Base-by-base conservation (phyloP, 805 yeast species). In the Candida taoyuanica region DNA sequence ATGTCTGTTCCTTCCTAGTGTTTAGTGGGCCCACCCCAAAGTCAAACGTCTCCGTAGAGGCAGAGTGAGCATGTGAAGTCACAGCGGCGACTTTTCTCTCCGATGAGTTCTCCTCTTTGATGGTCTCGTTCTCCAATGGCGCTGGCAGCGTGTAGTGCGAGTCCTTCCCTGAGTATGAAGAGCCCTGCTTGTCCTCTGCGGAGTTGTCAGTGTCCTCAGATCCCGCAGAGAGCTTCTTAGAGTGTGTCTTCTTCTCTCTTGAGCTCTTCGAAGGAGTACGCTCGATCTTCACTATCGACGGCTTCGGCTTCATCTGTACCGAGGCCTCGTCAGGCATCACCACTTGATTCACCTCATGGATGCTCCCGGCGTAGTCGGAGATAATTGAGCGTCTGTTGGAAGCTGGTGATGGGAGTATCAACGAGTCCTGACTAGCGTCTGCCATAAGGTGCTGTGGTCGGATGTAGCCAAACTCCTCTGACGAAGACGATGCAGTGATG, bases 321-420 rank as follows among this genome's bases (percentile, higher is more conserved):
- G 14, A 11, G 15, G 21, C 31, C 32, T 25, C 32, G 14, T 17
- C 39, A 16, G 51, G 36, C 17, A 42, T 47, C 13, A 44, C 49
- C 3, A 49, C 48, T 15, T 42, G 34, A n/a, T 48, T 41, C 1
- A 43, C 60, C 29, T 54, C 58, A 17, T 54, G 59, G 25, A 55
- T 49, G 15, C 49, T 40, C 14, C 53, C 50, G 1, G 56, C 45
- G 36, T 55, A 55, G 28, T 55, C 60, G 4, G 60, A 55, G 25
- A 51, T 38, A 14, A 48, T 32, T 1, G 60, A 55, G 27, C 37
- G 34, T 47, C 58, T 50, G 26, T 44, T 43, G 26, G 36, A n/a
- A 4, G 40, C 14, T 31, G 40, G 40, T 7, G 44, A 41, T 7
- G 29, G 25, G 11, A 21, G 7, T 21, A 7, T 11, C 11, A 21